Conservation (phyloP, 805 yeast genomes). For the Starmerella vaccinii region DNA sequence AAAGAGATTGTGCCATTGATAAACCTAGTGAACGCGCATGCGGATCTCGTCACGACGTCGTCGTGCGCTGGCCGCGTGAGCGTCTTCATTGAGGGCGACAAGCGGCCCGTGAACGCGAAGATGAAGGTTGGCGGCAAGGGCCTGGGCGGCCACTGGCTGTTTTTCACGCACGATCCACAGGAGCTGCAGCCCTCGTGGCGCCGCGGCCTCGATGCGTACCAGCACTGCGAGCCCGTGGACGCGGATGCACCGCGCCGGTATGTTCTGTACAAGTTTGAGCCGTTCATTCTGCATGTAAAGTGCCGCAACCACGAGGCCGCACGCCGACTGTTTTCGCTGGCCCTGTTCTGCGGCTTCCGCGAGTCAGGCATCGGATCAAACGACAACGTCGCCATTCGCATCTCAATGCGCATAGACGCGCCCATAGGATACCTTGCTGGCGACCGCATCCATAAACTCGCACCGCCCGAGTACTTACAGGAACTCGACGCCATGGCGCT, state of each 20-base stretch:
- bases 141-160: constrained; percentile 73
- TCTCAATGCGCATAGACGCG: constrained; percentile 60
- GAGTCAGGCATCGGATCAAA: constrained; percentile 80
- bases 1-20: constrained; percentile 62
- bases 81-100: constrained; percentile 67
- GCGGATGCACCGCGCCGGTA: constrained; percentile 38
- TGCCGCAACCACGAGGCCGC: constrained; percentile 57
- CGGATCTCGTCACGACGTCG: constrained; percentile 72
- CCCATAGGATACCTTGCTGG: constrained; percentile 56
- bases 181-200: constrained; percentile 34
- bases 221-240: constrained; percentile 11
- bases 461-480: constrained; percentile 42
- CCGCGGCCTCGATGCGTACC: constrained; percentile 22
- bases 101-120: constrained; percentile 31
- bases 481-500: constrained; percentile 45
- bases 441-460: constrained; percentile 36
- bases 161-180: constrained; percentile 56
- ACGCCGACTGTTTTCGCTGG: constrained; percentile 49
- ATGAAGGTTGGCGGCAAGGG: constrained; percentile 66
- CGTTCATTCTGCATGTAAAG: constrained; percentile 73
- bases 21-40: constrained; percentile 49
- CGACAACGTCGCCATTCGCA: constrained; percentile 65
- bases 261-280: constrained; percentile 71
- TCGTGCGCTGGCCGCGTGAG: constrained; percentile 83
- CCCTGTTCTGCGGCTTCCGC: constrained; percentile 78